Evolutionary conservation across 2,329 filamentous ascomycete genomes (phyloP).

Genomic region (Pseudohalonectria lignicola): DNA sequence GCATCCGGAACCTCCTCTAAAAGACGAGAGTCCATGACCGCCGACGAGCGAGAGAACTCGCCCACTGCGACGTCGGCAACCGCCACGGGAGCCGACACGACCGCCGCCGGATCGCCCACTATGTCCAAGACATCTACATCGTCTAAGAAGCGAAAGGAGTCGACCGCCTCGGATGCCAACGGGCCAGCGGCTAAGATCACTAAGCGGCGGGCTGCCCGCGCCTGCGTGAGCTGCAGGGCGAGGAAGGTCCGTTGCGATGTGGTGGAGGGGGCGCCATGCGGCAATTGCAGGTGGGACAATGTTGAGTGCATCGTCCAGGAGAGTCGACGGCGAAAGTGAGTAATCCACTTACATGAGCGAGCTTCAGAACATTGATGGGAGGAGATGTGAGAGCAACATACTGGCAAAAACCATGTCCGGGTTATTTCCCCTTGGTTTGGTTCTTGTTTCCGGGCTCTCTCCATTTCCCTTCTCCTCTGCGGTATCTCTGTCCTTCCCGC

Average conservation of each 20-base stretch:
- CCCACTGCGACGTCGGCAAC: constrained; percentile 1
- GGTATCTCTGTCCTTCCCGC: too few species aligned
- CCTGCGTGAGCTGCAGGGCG: constrained; percentile 78
- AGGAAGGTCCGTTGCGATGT: constrained; percentile 93
- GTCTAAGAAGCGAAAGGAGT: constrained; percentile 5
- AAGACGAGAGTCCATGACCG: not conserved
- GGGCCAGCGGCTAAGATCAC: constrained; percentile 31
- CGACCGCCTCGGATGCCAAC: constrained; percentile 16
- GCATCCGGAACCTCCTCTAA: constrained; percentile 3
- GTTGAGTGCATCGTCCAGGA: constrained; percentile 69
- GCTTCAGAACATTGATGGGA: too few species aligned
- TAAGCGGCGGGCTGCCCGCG: constrained; percentile 82
- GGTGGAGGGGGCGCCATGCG: constrained; percentile 77
- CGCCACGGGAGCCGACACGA: not conserved
- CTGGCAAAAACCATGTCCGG: too few species aligned
- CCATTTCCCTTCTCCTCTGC: not conserved
- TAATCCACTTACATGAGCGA: too few species aligned
- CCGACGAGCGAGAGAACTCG: not conserved
- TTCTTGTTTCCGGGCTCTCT: constrained; percentile 1
- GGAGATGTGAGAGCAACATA: too few species aligned
- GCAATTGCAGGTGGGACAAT: constrained; percentile 74
- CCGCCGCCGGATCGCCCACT: constrained; percentile 1
- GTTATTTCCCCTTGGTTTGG: too few species aligned
- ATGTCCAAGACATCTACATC: constrained; percentile 3
- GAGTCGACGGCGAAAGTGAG: constrained; percentile 78